Evolutionary conservation across 352 stramenopile genomes (phyloP), one percentile per base, ranked within the genome.

Genomic region (Phytopythium ostracodes): DNA sequence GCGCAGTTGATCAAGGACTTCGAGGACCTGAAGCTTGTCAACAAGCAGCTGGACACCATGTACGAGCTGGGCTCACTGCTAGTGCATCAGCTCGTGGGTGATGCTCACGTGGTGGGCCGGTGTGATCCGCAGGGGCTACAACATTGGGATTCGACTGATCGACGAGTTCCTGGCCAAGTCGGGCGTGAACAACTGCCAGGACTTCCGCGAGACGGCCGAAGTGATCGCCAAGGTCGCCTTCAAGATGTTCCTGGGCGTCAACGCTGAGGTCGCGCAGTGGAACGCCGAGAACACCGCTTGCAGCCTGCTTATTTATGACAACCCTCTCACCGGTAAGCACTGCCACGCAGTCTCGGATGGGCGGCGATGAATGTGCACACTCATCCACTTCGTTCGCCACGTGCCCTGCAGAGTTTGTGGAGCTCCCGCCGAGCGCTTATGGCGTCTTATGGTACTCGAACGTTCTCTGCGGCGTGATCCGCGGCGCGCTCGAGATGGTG

Each of bases 81-180:
- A 38, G 33, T 15, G 33, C 33, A 38, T 15, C 14, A 10, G 33
- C 33, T 5, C 33, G 7, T 2, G 33, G 20, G 7, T 62, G 31
- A 27, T 36, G 42, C 8, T 15, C 8, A 49, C 0, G 20, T 25
- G 5, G 15, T 22, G 38, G 51, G 38, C 3, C 36, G 7, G 14
- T 59, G 53, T 27, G 18, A 18, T 54, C 42, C 15, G 20, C n/a
- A 96, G 87, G 86, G 96, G 96, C 25, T 98, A 98, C 75, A 98
- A 97, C 67, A 99, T 99, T 50, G 97, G 97, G 52, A 96, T 98
- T 50, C 87, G 96, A 14, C 86, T 98, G 36, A 94, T 99, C 22
- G 97, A 99, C 72, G 97, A 99, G 72, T 99, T 99, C 66, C 71
- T 99, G 15, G 93, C 95, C 71, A 99, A 99, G 79, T 95, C 91